phyloP scores from a whole-genome alignment of 306 rosid species.

The Rosa persica region DNA sequence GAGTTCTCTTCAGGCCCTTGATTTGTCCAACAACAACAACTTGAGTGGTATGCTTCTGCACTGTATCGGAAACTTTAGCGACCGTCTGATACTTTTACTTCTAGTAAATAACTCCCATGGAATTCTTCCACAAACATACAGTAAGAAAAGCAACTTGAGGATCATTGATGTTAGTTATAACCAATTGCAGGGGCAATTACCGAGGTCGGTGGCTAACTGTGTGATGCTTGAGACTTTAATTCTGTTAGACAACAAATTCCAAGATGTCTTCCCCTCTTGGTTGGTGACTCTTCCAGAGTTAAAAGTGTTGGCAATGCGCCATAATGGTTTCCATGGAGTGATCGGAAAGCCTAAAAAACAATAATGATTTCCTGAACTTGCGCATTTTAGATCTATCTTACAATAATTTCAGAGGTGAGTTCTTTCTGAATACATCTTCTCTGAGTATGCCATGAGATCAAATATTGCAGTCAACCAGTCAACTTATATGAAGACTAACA shows the following conservation, averaged over 20 bases:
- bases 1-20: not conserved
- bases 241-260: not conserved
- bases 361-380: not conserved
- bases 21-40: constrained; percentile 15
- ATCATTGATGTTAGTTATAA: constrained; percentile 17
- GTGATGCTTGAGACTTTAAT: not conserved
- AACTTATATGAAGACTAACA: not conserved
- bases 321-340: not conserved
- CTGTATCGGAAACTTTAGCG: constrained; percentile 14
- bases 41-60: constrained; percentile 12
- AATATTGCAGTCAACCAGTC: not conserved
- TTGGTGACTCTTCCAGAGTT: not conserved
- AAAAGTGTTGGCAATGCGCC: not conserved
- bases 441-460: not conserved
- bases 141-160: not conserved
- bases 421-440: not conserved
- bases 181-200: constrained; percentile 6
- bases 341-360: not conserved
- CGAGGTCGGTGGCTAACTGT: not conserved
- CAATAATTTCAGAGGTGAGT: not conserved
- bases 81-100: not conserved
- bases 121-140: not conserved
- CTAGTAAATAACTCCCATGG: not conserved
- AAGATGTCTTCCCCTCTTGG: not conserved
- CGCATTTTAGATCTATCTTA: not conserved